Evolutionary conservation across 2,329 filamentous ascomycete species (phyloP).

Genomic region (Fusarium pseudoanthophilum): DNA sequence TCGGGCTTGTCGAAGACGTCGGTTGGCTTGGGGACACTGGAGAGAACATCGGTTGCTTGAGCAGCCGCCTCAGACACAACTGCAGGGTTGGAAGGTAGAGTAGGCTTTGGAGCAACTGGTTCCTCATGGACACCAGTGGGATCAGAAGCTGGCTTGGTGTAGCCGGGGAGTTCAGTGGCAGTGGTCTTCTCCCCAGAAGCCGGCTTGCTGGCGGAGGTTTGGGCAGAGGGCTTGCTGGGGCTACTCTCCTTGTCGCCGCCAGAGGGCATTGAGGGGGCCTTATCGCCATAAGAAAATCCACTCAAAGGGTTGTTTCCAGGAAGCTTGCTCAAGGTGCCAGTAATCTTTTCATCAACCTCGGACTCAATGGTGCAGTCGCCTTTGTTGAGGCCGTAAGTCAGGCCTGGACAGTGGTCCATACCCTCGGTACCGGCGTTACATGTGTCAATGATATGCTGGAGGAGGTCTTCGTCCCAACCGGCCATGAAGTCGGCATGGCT

Average conservation of each 20-base stretch:
- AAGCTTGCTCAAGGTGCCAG: constrained; percentile 58
- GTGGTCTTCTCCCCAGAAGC: constrained; percentile 24
- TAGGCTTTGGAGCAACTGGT: constrained; percentile 8
- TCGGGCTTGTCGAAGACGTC: constrained; percentile 30
- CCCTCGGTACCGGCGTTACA: constrained; percentile 70
- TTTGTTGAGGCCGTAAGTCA: constrained; percentile 64
- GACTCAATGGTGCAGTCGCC: constrained; percentile 63
- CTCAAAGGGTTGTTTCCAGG: constrained; percentile 67
- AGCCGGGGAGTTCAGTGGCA: constrained; percentile 7
- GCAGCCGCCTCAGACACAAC: constrained; percentile 35
- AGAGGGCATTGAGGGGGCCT: constrained; percentile 10
- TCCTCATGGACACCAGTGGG: constrained; percentile 10
- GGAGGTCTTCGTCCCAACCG: constrained; percentile 73
- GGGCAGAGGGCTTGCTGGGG: constrained; percentile 17
- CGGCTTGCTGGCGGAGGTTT: constrained; percentile 12
- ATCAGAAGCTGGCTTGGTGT: constrained; percentile 18
- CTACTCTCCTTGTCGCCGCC: constrained; percentile 10
- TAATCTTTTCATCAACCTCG: constrained; percentile 58
- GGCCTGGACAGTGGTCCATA: constrained; percentile 71
- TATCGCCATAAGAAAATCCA: constrained; percentile 60
- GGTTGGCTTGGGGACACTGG: constrained; percentile 30
- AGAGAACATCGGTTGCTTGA: constrained; percentile 12
- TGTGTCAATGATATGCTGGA: constrained; percentile 74
- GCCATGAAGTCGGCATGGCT: constrained; percentile 79
- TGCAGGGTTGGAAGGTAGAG: constrained; percentile 20